Evolutionary conservation across 2,329 filamentous ascomycete species (phyloP), one percentile per base, ranked within the genome.

Genomic region (Alternaria postmessia): DNA sequence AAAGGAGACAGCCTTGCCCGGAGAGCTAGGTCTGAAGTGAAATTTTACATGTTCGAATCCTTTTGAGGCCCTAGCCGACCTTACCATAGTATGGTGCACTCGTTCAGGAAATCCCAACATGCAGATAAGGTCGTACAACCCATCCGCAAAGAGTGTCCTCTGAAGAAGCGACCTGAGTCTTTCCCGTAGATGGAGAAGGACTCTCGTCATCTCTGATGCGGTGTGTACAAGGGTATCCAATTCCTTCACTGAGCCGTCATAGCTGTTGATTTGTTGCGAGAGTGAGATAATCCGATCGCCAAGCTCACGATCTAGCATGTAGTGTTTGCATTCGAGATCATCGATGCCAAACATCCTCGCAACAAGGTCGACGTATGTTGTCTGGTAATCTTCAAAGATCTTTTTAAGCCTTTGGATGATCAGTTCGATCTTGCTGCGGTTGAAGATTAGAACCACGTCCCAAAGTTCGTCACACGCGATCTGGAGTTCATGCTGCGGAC

Each of bases 71-170:
- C 16, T 43, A 1, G 66, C 62, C 5, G 59, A 44, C 3, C 63
- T 51, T 0, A 67, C 7, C 2, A 67, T 22, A 0, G 66, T 68
- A 3, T 57, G 18, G 16, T 65, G 54, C 0, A 49, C 55, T 4
- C 56, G 47, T n/a, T 62, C 41, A 0, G 63, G 62, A 5, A 61
- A 65, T 1, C 61, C 61, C 3, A 72, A 42, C 4, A 28, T 11
- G 22, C 48, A 60, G 2, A 70, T 61, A 8, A 62, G 46, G 2
- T 34, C 28, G 28, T 61, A 66, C 0, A 71, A 26, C 16, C 57
- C 22, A 3, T 54, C 49, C 1, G 62, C 42, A 26, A 70, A 66
- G 0, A 11, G 16, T 5, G 52, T 22, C 8, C 49, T 57, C 6
- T 51, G 22, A 0, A 71, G 57, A 0, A 71, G 22, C 2, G 3